Evolutionary conservation across 352 stramenopile genomes (phyloP), one percentile per base, ranked within the genome.

Genomic region (Thalassiosira hispida): DNA sequence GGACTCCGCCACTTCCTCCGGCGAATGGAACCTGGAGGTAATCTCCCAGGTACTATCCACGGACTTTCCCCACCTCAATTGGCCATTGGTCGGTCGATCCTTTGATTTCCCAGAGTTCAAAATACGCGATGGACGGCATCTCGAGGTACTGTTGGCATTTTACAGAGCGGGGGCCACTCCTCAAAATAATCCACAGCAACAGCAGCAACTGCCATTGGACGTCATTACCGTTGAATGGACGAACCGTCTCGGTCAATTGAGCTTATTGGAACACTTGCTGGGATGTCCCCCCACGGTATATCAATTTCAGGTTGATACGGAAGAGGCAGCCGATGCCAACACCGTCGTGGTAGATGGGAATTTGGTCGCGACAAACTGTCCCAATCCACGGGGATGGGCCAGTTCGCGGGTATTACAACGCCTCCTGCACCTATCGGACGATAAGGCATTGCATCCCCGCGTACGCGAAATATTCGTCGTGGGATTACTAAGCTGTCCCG

Each of bases 41-140:
- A 83, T 94, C 4, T 81, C 81, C 14, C 73, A 87, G 53, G 81
- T 93, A 11, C 66, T 95, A 0, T 64, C 69, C 35, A 69, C 86
- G 29, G 87, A 94, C 53, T 92, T 90, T 73, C 12, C 55, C 11
- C 56, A 62, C 25, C 18, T 87, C 2, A 75, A 93, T 70, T 95
- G 90, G 90, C 49, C 55, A 47, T 8, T 53, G 2, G 89, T 94
- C 0, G 87, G 84, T 18, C 49, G 71, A 22, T 81, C 60, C 0
- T 91, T 91, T 67, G 90, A 95, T 67, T 92, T 93, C 77, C 49
- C 78, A n/a, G 83, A 81, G 53, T 95, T 95, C 73, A 62, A 83
- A 25, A 83, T 95, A 5, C 61, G 79, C 0, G 80, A 91, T 72
- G 66, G 49, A 5, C 53, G 79, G 12, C 88, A 93, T 71, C 80